Base-by-base conservation (phyloP, 352 stramenopile genomes). In the Aphanomyces stellatus region DNA sequence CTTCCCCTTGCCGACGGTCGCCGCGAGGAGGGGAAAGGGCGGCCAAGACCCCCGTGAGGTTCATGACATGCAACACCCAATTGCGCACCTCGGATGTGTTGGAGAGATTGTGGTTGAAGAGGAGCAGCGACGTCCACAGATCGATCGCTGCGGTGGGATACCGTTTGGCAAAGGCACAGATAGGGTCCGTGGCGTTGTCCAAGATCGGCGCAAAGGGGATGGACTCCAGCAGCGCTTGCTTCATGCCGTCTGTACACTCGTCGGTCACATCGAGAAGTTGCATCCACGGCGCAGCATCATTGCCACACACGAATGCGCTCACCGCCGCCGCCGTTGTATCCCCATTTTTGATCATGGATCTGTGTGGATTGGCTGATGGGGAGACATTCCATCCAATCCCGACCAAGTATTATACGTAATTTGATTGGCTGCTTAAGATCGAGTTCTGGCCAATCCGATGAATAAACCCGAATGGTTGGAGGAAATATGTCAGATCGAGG, bases 51-150 rank as follows among this genome's bases (percentile, higher is more conserved):
- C 30, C 25, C 10, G 40, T 67, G 17, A 67, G 42, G 48, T 67
- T 49, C n/a, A 67, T 25, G 4, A 43, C 28, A 28, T 67, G 60
- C 31, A 67, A 6, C 28, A 67, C 60, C 60, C 60, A 67, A 28
- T 51, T 59, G 17, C 60, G 43, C 22, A 67, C 1, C 11, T 51
- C 60, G 7, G 60, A 67, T 22, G 31, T 33, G n/a, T 67, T 35
- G 33, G n/a, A 13, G 7, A 43, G 30, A 4, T 41, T 22, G 49
- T 67, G 28, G 37, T 67, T 24, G 30, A 59, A 51, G n/a, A 41
- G 6, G 11, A 67, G 31, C 41, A 67, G 37, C 15, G 11, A 25
- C 30, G 27, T 30, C 31, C 48, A 46, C 25, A 67, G 19, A 13
- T 67, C 27, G 37, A 67, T 27, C 7, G 60, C 60, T 4, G 13